Evolutionary conservation across 2,329 filamentous ascomycete species (phyloP), one percentile per base, ranked within the genome.

Genomic region (Clonostachys byssicola): DNA sequence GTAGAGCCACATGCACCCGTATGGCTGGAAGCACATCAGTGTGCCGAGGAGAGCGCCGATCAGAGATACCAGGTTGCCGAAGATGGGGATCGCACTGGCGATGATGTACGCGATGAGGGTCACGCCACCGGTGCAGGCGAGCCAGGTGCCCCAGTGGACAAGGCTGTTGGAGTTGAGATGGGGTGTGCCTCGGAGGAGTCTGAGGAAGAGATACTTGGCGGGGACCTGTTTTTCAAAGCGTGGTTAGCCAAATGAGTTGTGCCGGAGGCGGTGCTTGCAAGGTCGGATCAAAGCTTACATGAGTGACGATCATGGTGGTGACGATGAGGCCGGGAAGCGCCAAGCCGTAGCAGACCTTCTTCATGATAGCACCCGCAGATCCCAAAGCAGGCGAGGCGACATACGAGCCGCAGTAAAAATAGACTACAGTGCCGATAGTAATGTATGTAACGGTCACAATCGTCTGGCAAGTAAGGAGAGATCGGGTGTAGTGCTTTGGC

Each of bases 311-410:
- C 40, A 54, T 57, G 8, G 55, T 56, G 14, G 56, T 59, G 33
- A 60, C 59, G 14, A 61, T 43, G 8, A 64, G 52, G 3, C 62
- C 62, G 1, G 59, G 61, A 5, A 65, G 54, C 13, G 61, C 60
- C 13, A 65, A 51, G 12, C 71, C 73, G 47, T 74, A 76, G 42
- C 61, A 62, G n/a, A 74, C 56, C 50, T 67, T 73, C 60, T 75
- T 75, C 45, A 72, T 59, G 0, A 55, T 43, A 0, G 40, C 4
- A 1, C 73, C 73, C 1, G 71, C 73, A 23, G 70, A 73, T 2
- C 71, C 73, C 7, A 77, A 62, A 3, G 72, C 71, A 1, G 73
- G 73, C 0, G 71, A 74, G 1, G 72, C 65, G 5, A 77, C 69
- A 46, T 65, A 71, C 0, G 66, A 68, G 1, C 73, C 73, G 50